Base-by-base conservation (phyloP, 2,329 filamentous ascomycete genomes). In the Pyrenochaeta sp. region DNA sequence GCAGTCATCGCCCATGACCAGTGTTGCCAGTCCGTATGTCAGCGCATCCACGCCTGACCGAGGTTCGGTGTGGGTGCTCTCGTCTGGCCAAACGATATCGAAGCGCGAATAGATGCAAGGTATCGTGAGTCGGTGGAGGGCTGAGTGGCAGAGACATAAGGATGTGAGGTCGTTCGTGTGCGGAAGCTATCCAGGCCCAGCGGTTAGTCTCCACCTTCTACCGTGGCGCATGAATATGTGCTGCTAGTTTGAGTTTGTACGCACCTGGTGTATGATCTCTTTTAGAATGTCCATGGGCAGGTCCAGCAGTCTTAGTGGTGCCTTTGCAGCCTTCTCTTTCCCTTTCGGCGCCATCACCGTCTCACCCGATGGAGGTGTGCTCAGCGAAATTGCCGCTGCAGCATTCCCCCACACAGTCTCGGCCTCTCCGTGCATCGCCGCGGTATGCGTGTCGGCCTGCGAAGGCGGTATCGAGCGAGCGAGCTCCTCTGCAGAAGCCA, bases 51-150 rank as follows among this genome's bases (percentile, higher is more conserved):
- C 91, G 56, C 89, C 90, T 40, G 88, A 88, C 43, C 88, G 84
- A 52, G 89, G 88, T 66, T 90, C 87, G 1, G 85, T 81, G 8
- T 87, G 83, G 7, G 85, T 82, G 62, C 85, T 84, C 32, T 86
- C 86, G 70, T 94, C 91, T 0, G 91, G 91, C 92, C 92, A 95
- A 42, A 94, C 90, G 63, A 95, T 95, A 72, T 95, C 91, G 77
- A 95, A 95, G 59, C 90, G 87, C 19, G 90, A 90, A 79, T 95
- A 95, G 64, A 95, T 92, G 68, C 89, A 87, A 19, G 91, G 91
- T 25, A 92, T 88, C 0, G 90, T 87, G 53, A 95, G 84, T 43
- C 84, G 83, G 78, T 95, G 90, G 12, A 96, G 84, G 28, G 89
- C 88, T 13, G 91, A 92, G 78, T 92, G 91, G 43, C 91, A 90